Conservation (phyloP, 805 yeast species). For the Starmera caribaea region DNA sequence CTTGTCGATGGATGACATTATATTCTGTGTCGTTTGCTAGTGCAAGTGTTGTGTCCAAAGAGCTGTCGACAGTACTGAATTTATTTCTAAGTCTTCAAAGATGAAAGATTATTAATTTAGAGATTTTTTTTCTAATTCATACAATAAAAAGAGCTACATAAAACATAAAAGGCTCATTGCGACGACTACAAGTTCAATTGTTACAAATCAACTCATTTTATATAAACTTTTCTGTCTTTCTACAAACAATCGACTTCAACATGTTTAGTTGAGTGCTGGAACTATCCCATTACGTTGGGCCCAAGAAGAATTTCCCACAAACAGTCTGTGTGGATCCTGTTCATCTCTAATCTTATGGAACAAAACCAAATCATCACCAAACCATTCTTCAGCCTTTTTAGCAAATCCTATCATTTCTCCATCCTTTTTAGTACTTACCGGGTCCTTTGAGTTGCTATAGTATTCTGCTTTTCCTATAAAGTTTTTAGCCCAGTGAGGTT, state of each 20-base stretch:
- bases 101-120: no score
- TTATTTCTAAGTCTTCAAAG: no score
- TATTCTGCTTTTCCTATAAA: conserved; percentile 52
- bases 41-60: no score
- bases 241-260: conserved; percentile 5
- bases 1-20: no score
- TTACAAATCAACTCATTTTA: no score
- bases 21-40: conserved; percentile 2
- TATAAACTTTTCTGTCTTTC: no score
- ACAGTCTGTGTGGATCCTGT: conserved; percentile 76
- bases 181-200: no score
- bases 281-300: conserved; percentile 64
- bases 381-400: conserved; percentile 64
- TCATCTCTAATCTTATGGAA: conserved; percentile 57
- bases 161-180: no score
- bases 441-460: conserved; percentile 21
- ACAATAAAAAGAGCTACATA: no score
- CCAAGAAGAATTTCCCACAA: conserved; percentile 75
- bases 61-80: no score
- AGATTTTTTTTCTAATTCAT: no score
- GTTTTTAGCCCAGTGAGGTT: conserved; percentile 98
- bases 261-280: no score
- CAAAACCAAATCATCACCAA: conserved; percentile 53
- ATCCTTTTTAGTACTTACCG: conserved; percentile 31
- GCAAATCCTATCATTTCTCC: conserved; percentile 78